Conservation (phyloP, 2,329 filamentous ascomycete species). For the Alternaria viburni region DNA sequence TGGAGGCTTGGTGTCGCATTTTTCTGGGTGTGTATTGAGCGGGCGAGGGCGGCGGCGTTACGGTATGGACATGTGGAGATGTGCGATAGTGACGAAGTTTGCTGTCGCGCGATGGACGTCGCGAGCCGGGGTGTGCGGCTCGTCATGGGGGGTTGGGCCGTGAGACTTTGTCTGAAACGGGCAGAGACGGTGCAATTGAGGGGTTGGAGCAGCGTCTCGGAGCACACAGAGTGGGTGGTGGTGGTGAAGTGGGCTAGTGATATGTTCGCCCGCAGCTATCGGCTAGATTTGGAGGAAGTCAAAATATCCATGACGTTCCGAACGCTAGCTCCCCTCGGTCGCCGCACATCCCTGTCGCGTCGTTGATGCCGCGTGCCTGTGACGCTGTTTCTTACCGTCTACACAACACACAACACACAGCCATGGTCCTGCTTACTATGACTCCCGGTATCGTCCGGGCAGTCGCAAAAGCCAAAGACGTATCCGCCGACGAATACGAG, state of each 20-base stretch:
- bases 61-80: constrained; percentile 34
- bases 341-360: constrained; percentile 9
- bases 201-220: constrained; percentile 7
- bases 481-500: constrained; percentile 24
- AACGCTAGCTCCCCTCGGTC: constrained; percentile 7
- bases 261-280: constrained; percentile 13
- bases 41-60: constrained; percentile 8
- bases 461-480: constrained; percentile 50
- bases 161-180: neutral
- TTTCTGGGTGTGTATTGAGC: constrained; percentile 4
- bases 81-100: constrained; percentile 20
- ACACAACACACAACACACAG: constrained; percentile 5
- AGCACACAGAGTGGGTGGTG: constrained; percentile 6
- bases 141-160: constrained; percentile 31
- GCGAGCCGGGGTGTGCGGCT: constrained; percentile 46
- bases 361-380: neutral
- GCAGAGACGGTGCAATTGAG: constrained; percentile 33
- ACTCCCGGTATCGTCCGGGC: constrained; percentile 71
- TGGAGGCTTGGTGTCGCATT: constrained; percentile 33
- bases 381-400: neutral
- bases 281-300: constrained; percentile 13
- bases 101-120: constrained; percentile 36
- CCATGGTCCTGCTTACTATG: constrained; percentile 81
- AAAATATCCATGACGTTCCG: constrained; percentile 17
- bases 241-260: constrained; percentile 1